Base-by-base conservation (phyloP, 768 basidiomycete genomes). In the Amanita muscaria region DNA sequence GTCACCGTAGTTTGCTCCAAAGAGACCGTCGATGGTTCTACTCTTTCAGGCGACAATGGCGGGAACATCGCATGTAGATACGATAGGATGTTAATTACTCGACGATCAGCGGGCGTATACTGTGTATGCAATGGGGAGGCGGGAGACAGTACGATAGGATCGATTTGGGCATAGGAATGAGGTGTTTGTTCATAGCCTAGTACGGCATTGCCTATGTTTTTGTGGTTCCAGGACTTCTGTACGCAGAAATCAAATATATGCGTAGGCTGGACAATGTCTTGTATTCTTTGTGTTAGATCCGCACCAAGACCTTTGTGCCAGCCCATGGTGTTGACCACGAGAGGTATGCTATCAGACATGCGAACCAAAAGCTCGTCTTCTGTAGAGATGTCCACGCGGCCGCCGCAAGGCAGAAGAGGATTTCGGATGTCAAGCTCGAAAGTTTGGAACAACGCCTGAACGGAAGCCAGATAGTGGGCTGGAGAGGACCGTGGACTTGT, bases 291-390 rank as follows among this genome's bases (percentile, higher is more conserved):
- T 2, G 79, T 75, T 9, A 98, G 64, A 53, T 94, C 88, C 12
- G 79, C 82, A 3, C 94, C 94, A 2, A 96, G 76, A 5, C 94
- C 94, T 59, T 93, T 97, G 4, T 76, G 76, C 94, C 94, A 99
- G 2, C 94, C 94, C 80, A 94, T 93, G 0, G 88, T 97, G 59
- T 98, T 99, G 42, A 98, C 76, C 12, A 97, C 77, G 14, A 97
- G 75, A 0, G 94, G 94, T 4, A 92, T 76, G 21, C 64, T 49
- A 39, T 83, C 79, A 5, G 58, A 53, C 18, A 83, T 71, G 32
- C 74, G 69, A 1, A 60, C 48, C 12, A 24, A 22, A 4, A 30
- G 22, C 4, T 63, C 60, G 3, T 60, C 58, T 5, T 59, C 57
- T 12, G 50, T 47, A 15, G 53, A 54, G 7, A 51, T 33, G 38